Base-by-base conservation (phyloP, 108 stramenopile genomes). In the Fragilariopsis cylindrus region DNA sequence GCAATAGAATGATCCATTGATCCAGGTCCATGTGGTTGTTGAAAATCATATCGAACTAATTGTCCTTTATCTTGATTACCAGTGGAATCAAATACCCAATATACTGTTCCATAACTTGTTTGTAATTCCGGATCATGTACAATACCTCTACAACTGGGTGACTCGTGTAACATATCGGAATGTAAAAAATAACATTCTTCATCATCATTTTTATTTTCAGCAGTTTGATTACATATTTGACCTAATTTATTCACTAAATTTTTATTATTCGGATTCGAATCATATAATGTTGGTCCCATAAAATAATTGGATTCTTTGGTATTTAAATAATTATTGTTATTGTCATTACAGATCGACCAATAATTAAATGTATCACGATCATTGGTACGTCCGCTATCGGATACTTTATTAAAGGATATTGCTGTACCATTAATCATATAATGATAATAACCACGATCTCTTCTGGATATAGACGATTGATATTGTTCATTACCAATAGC, bases 211-310 rank as follows among this genome's bases (percentile, higher is more conserved):
- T 42, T 43, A 19, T n/a, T 19, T 30, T 0, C 16, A 30, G 58
- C 39, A 41, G 58, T 8, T 19, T 74, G 63, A 41, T 68, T 52
- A 48, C 85, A 85, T 43, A 76, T 63, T 70, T 82, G 76, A 16
- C 85, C 85, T 0, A 76, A 13, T 18, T 76, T 69, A 60, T 76
- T 85, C 3, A 85, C 85, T 30, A 80, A 65, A 55, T 85, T 85
- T 40, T 69, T 70, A 52, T 82, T 81, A 6, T 48, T 54, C 18
- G 81, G 77, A 21, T 65, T 58, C 2, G 76, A 71, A 41, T 85
- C 73, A 54, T 85, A 85, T 5, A 85, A 57, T 7, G 81, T 85
- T 2, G 85, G 85, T 3, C 85, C 85, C 85, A 85, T 85, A 69
- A 85, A 85, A 68, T 65, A 77, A 43, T 85, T 84, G 40, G 78